phyloP scores from a whole-genome alignment of 2,329 filamentous ascomycete species.

The Fusarium coffeatum region DNA sequence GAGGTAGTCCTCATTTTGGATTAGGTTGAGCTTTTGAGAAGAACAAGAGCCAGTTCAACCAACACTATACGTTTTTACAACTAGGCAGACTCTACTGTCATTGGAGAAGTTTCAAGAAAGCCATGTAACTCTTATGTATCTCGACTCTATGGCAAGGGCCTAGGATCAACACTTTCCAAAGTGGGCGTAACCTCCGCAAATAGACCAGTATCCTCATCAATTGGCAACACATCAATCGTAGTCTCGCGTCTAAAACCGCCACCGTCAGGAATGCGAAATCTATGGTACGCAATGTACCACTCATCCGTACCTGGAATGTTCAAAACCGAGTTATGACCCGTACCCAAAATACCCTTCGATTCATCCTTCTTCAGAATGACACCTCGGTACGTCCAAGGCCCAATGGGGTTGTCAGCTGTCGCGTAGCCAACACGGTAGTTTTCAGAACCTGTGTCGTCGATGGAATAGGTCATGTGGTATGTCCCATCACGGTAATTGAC shows the following conservation, averaged over 20 bases:
- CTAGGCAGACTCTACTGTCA: no score
- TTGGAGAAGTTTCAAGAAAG: no score
- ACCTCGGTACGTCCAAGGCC: conserved; percentile 59
- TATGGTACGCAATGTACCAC: conserved; percentile 63
- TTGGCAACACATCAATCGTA: conserved; percentile 56
- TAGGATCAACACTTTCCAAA: conserved; percentile 30
- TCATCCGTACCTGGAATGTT: conserved; percentile 60
- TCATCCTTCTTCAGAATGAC: conserved; percentile 58
- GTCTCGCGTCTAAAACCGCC: conserved; percentile 58
- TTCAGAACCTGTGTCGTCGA: conserved; percentile 59
- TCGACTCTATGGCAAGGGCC: not conserved
- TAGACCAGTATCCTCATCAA: conserved; percentile 53
- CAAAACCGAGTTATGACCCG: conserved; percentile 59
- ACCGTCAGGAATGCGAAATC: conserved; percentile 59
- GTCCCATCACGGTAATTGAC: conserved; percentile 57
- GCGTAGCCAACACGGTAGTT: conserved; percentile 62
- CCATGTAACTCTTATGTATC: no score
- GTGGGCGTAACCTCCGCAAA: conserved; percentile 52
- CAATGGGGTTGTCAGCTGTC: conserved; percentile 50
- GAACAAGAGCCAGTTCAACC: no score
- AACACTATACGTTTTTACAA: no score
- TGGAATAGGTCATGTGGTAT: conserved; percentile 62
- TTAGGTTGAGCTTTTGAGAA: no score
- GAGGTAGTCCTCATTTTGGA: no score
- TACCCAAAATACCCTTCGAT: conserved; percentile 57